Evolutionary conservation across 1,284 basidiomycete genomes (phyloP), one percentile per base, ranked within the genome.

Genomic region (Microbotryum intermedium): DNA sequence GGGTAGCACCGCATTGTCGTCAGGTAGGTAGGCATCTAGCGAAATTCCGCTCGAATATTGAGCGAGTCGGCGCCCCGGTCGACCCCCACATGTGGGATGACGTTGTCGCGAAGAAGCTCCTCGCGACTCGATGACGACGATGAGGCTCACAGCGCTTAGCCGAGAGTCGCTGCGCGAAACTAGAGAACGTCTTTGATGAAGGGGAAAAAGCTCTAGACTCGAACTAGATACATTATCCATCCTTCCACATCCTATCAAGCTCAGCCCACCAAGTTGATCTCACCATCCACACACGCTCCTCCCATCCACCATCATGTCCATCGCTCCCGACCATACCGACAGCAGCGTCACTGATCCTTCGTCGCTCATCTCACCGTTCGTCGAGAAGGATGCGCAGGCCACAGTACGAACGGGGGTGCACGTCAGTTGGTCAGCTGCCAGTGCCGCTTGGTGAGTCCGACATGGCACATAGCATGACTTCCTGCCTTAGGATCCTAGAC

Each of bases 321-420:
- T 57, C 51, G 6, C 49, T 5, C 56, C 55, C 26, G 50, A 55
- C 53, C 25, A 50, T 13, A 28, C 46, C n/a, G 25, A 92, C 21
- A 46, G 53, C 47, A 23, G 30, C 18, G 60, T 62, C n/a, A 28
- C 23, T 13, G 57, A 58, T 26, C 50, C 53, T 16, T 20, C 13
- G 3, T 26, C 53, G 23, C 45, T 46, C 10, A 64, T 64, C 49
- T 48, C 42, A 2, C 30, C 58, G 1, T 21, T 53, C 16, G 44
- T 64, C 43, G 62, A 51, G 7, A 6, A 26, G 1, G 60, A 65
- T 50, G 30, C 57, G n/a, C 44, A 50, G 11, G 46, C 55, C 3
- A 47, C 55, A 0, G 57, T 63, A 26, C 3, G 29, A 0, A 16
- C 26, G 21, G 50, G 48, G 0, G 49, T 57, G 7, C 61, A 63